Evolutionary conservation across 805 yeast genomes (phyloP), one percentile per base, ranked within the genome.

Genomic region (Metschnikowia lachancei): DNA sequence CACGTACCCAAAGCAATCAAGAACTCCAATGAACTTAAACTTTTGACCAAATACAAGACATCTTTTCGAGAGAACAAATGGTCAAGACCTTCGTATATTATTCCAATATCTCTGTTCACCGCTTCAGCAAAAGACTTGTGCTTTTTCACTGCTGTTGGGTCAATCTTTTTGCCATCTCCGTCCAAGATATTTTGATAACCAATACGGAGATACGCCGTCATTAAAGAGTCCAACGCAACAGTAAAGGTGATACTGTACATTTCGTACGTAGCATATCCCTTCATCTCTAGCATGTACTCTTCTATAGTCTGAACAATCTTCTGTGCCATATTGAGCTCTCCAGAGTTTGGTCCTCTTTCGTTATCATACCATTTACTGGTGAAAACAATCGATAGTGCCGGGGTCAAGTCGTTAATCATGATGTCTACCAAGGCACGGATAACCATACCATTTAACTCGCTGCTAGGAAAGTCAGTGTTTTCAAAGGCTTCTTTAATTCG

Each of bases 371-470:
- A 89, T 16, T 69, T 60, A 46, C 82, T 82, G 38, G 85, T 74
- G 62, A 88, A 87, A 2, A 87, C 71, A 41, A 73, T 71, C 3
- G 77, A 70, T 49, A 83, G 78, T 2, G 87, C 85, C 4, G 76
- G 78, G 43, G 72, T 74, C 50, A 87, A 69, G 66, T 89, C 96
- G 56, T 83, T 85, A 59, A 83, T 77, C 43, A 88, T 83, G 34
- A 89, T 79, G 18, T 75, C 78, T 41, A 85, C 78, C 45, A 89
- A 78, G 33, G 78, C 72, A 53, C 84, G 80, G 22, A 89, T 87
- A 26, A 87, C 80, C 49, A 80, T 81, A 6, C 89, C 88, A 67
- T 81, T 87, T 8, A 92, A 87, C 56, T 88, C 95, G 46, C 84
- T 78, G n/a, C 83, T 82, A 29, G 75, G 78, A 43, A 78, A 82